Percentiles rank a stretch among this genome's conserved stretches.
Evolutionary conservation across 73 alveolate genomes (phyloP).

Genomic region (Paraurostyla sp.): DNA sequence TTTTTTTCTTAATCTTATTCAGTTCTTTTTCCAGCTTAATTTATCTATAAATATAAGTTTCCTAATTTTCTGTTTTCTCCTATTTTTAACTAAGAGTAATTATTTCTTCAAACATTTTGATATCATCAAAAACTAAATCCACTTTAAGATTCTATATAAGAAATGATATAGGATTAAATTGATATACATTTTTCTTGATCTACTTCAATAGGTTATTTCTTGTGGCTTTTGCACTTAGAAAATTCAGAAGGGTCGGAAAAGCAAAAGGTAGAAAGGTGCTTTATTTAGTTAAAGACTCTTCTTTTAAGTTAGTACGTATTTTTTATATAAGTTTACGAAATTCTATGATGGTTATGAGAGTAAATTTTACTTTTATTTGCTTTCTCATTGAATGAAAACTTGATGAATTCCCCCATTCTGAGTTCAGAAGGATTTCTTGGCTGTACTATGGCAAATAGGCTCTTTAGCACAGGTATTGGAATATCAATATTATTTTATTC

Average conservation of each 20-base stretch:
- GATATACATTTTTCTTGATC: slow-evolving; percentile 8
- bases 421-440: slow-evolving; percentile 22
- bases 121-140: slow-evolving; percentile 3
- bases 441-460: slow-evolving; percentile 35
- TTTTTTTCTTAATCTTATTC: neutral
- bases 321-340: slow-evolving; percentile 2
- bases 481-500: slow-evolving; percentile 34
- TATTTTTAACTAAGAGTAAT: neutral
- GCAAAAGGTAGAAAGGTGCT: slow-evolving; percentile 16
- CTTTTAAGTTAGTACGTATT: neutral
- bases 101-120: slow-evolving; percentile 22
- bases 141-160: neutral
- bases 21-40: slow-evolving; percentile 38
- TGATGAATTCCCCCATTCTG: slow-evolving; percentile 29
- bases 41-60: slow-evolving; percentile 2
- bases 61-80: slow-evolving; percentile 16
- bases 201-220: neutral
- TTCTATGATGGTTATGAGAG: neutral
- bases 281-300: slow-evolving; percentile 1
- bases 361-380: slow-evolving; percentile 31
- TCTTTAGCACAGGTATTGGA: neutral
- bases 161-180: neutral
- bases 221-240: slow-evolving; percentile 23
- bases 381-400: slow-evolving; percentile 16
- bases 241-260: slow-evolving; percentile 37